Base-by-base conservation (phyloP, 2,329 filamentous ascomycete genomes). In the Aspergillus niger region DNA sequence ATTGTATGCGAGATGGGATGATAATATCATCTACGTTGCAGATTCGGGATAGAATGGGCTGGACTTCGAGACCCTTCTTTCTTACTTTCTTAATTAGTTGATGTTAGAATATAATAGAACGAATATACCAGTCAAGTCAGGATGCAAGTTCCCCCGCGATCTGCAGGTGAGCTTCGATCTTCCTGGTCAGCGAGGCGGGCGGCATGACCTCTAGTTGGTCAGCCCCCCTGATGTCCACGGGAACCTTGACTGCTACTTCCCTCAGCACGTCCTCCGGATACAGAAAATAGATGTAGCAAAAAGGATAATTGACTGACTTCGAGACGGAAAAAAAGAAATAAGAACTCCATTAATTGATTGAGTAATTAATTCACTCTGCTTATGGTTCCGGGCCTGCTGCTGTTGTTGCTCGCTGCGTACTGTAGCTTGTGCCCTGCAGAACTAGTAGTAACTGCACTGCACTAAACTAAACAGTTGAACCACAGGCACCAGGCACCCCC, bases 161-260 rank as follows among this genome's bases (percentile, higher is more conserved):
- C 53, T 55, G 53, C 53, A 55, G 47, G 47, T 50, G 47, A 50
- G 47, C 47, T 50, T 50, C 24, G 47, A 50, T 50, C 26, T 30
- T 17, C 24, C 47, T 50, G 47, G 53, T 55, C 53, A 55, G 53
- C 53, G 28, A 55, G 53, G 53, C 38, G 13, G 53, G 24, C 53
- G 43, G 53, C 53, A 55, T 55, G 53, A 55, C 53, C 53, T 55
- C 53, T 32, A 43, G 43, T 44, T 55, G 53, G 53, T 55, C 53
- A 55, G 39, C 30, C 41, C 53, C 53, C 53, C 53, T 55, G 53
- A 22, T 30, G 39, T 20, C 53, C 53, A 55, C 53, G 53, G 53
- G 53, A 55, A 55, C 53, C 43, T 13, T 17, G 20, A 2, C 8
- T 32, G 26, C 26, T 20, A 20, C 20, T 20, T 20, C 20, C 20